Base-by-base conservation (phyloP, 2,329 filamentous ascomycete genomes). In the Claviceps lovelessii region DNA sequence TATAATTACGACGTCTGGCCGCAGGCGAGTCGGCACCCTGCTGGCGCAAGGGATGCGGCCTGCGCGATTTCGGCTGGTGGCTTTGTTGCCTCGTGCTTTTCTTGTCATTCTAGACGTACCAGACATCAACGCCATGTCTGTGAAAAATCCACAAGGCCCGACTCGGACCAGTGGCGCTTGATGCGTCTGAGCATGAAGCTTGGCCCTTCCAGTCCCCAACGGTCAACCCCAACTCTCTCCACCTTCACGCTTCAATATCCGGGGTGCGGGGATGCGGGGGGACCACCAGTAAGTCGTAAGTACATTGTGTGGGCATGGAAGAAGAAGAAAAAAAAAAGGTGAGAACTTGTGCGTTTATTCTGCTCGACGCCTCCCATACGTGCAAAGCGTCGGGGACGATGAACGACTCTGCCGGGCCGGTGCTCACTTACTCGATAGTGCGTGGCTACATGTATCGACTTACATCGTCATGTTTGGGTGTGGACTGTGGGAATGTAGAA, bases 251-350 rank as follows among this genome's bases (percentile, higher is more conserved):
- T 48, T 29, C 51, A 45, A 41, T 13, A 33, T 35, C 54, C 23
- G 53, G 54, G 52, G 51, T 49, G 37, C 51, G 54, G 56, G 28
- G 51, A 52, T 57, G 52, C 44, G 54, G 55, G 47, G 53, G 50
- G 45, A 54, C 49, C 39, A 31, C 29, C 28, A 17, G 37, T 23
- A 3, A 17, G 37, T 23, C 2, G 23, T 23, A 23, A 23, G 23
- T 23, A 23, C 23, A 23, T 23, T 23, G 23, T 23, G 23, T 23
- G 23, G 23, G 23, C 29, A 5, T 48, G 23, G 1, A 29, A 5
- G 13, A 23, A 5, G 2, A 23, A 5, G 2, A 7, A 29, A 28
- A 17, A 29, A 46, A 17, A 17, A 15, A 15, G 8, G 23, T 5
- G 3, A 15, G 45, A 13, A 46, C 23, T 13, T 5, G 19, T 41